These are phyloP conservation scores for Stephanodiscus triporus DNA, from an alignment of 108 stramenopile genomes.

Conservation along the genomic window DNA sequence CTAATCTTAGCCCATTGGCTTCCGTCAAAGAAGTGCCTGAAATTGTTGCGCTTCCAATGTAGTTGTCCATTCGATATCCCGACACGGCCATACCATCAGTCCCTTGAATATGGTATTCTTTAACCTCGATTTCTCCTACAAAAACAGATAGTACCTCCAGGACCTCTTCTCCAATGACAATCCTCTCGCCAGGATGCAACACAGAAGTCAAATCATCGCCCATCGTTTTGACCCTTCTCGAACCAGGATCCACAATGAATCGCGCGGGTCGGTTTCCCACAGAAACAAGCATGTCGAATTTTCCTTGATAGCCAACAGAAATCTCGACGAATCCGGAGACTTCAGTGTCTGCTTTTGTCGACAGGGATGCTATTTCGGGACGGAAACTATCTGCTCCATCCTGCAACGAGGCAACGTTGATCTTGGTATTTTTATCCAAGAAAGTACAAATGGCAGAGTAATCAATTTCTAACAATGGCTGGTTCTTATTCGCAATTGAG, in stretches of 20 bases:
- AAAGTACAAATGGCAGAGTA: slow-evolving; percentile 16
- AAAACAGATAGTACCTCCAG: slow-evolving; percentile 25
- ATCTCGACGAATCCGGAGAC: slow-evolving; percentile 51
- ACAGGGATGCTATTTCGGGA: slow-evolving; percentile 46
- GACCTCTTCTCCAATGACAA: slow-evolving; percentile 44
- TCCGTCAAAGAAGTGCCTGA: slow-evolving; percentile 21
- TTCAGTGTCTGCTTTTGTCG: slow-evolving; percentile 24
- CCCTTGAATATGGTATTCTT: slow-evolving; percentile 48
- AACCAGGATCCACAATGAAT: slow-evolving; percentile 41
- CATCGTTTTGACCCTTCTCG: slow-evolving; percentile 35
- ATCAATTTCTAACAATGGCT: slow-evolving; percentile 27
- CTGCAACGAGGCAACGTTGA: slow-evolving; percentile 8
- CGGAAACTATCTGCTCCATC: slow-evolving; percentile 16
- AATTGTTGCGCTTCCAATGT: slow-evolving; percentile 43
- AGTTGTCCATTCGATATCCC: slow-evolving; percentile 53
- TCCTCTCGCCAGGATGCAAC: slow-evolving; percentile 42
- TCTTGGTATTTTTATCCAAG: background rate
- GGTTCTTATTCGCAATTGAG: slow-evolving; percentile 21
- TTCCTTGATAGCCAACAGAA: slow-evolving; percentile 51
- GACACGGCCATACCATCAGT: slow-evolving; percentile 16
- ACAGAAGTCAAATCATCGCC: slow-evolving; percentile 37
- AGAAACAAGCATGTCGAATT: slow-evolving; percentile 39
- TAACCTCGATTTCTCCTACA: slow-evolving; percentile 33
- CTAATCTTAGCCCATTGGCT: slow-evolving; percentile 29
- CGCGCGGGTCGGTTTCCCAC: slow-evolving; percentile 32